Conservation (phyloP, 2,329 filamentous ascomycete genomes). For the Stemphylium vesicarium region DNA sequence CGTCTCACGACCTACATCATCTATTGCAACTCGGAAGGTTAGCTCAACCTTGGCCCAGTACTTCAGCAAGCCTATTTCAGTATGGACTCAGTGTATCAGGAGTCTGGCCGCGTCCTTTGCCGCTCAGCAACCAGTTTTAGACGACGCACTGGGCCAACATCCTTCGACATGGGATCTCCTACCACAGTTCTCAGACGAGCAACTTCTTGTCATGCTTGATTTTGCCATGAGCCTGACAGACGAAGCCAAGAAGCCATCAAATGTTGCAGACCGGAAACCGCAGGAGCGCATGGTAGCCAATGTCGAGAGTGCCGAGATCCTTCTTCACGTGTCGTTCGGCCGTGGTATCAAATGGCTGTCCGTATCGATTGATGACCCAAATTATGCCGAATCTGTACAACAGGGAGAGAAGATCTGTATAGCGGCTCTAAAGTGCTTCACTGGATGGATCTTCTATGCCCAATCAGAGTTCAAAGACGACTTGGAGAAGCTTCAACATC, state of each 20-base stretch:
- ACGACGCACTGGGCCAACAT: constrained; percentile 56
- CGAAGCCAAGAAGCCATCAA: constrained; percentile 72
- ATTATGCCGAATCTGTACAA: constrained; percentile 29
- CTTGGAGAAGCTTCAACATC: constrained; percentile 62
- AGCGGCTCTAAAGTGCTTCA: constrained; percentile 45
- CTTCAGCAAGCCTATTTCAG: constrained; percentile 71
- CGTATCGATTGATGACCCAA: constrained; percentile 29
- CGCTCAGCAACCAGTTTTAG: constrained; percentile 54
- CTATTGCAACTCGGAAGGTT: constrained; percentile 74
- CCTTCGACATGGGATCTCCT: constrained; percentile 55
- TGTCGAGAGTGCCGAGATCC: constrained; percentile 56
- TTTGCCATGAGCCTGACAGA: constrained; percentile 70
- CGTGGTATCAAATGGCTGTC: constrained; percentile 45
- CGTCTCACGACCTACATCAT: constrained; percentile 50
- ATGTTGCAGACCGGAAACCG: constrained; percentile 58
- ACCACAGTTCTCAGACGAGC: constrained; percentile 55
- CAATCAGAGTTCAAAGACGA: constrained; percentile 67
- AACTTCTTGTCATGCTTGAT: constrained; percentile 67
- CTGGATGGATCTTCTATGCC: constrained; percentile 74
- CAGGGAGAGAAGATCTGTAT: constrained; percentile 43
- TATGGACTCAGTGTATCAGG: constrained; percentile 70
- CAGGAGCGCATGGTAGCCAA: constrained; percentile 61
- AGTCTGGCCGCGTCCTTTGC: constrained; percentile 68
- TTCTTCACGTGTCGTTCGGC: constrained; percentile 54
- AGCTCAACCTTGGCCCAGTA: constrained; percentile 79